Evolutionary conservation across 768 basidiomycete genomes (phyloP), one percentile per base, ranked within the genome.

Genomic region (Tulasnella sp.): DNA sequence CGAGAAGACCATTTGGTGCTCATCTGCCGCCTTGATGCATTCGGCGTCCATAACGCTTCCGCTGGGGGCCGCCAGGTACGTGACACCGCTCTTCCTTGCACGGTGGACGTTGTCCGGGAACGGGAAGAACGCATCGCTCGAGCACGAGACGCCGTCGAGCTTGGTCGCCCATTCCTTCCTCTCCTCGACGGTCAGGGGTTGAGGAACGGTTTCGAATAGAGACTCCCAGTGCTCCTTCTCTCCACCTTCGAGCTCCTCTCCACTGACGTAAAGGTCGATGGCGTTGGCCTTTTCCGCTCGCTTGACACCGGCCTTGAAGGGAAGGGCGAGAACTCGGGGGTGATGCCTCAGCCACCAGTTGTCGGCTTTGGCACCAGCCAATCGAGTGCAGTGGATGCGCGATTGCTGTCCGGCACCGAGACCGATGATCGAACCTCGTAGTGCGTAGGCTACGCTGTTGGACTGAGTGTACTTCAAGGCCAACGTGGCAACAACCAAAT

Each of bases 261-360:
- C 94, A 51, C 92, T 91, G 75, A 99, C 98, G 84, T 94, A 99
- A 37, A 99, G 88, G 83, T 99, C 97, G 82, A 98, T 98, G 48
- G 96, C 98, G 85, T 99, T 99, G 42, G 97, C 95, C 85, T 98
- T 98, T 82, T 99, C 98, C 1, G 98, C 95, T 74, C 98, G 91
- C 88, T 99, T 99, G 81, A 94, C 92, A 61, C 96, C 96, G 83
- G 96, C 95, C 84, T 97, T 98, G 90, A 98, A 99, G 1, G 97
- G 94, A 32, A 99, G 90, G 4, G 88, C 87, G 80, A 98, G 91
- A 67, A 98, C 97, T 70, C 93, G 91, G 1, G 96, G 92, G 85
- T 99, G 96, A 86, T 99, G 96, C 16, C 98, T 92, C 77, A 99
- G 88, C 97, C 98, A 99, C 98, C 98, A 99, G 80, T 95, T 88